Evolutionary conservation across 306 rosid genomes (phyloP), one percentile per base, ranked within the genome.

Genomic region (Glycine tomentella): DNA sequence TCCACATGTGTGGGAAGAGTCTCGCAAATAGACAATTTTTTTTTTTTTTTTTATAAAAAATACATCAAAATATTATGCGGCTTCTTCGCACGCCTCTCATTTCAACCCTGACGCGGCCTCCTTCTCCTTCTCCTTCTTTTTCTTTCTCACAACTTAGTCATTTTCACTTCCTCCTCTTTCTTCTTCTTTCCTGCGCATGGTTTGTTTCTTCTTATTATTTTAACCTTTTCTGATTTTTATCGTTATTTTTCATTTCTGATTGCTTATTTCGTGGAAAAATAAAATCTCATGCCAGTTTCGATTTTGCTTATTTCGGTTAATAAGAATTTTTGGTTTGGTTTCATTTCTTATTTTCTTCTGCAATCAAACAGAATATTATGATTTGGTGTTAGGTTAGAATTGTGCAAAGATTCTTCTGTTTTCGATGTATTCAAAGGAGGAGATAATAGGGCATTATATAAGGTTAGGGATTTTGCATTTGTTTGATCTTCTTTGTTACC

Each of bases 1-100:
- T 79, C 84, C 84, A 73, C 46, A 67, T 83, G 77, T 57, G 68
- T 79, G 72, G 87, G 87, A 84, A 77, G 67, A 4, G 62, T 52
- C 12, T 34, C 51, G 14, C 44, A 40, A 8, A 33, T 16, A 9
- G 55, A 56, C 79, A 72, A 20, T 20, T 20, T 20, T 20, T 20
- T 20, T 34, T 2, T 34, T 34, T 2, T 34, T 34, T 34, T 34
- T 2, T n/a, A n/a, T n/a, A n/a, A n/a, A 38, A 38, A n/a, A 45
- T 69, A 36, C 55, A 46, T 42, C 42, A 69, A 75, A 67, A 67
- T 12, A 48, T 5, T 36, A 68, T 68, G 85, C 64, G 48, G 31
- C 31, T 25, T 10, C 64, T 69, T 72, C 78, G 11, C 77, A 14
- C 86, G 55, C 72, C 63, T 64, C 33, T 8, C 7, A n/a, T 71